Evolutionary conservation across 2,329 filamentous ascomycete genomes (phyloP).

Genomic region (Juglanconis oblonga): DNA sequence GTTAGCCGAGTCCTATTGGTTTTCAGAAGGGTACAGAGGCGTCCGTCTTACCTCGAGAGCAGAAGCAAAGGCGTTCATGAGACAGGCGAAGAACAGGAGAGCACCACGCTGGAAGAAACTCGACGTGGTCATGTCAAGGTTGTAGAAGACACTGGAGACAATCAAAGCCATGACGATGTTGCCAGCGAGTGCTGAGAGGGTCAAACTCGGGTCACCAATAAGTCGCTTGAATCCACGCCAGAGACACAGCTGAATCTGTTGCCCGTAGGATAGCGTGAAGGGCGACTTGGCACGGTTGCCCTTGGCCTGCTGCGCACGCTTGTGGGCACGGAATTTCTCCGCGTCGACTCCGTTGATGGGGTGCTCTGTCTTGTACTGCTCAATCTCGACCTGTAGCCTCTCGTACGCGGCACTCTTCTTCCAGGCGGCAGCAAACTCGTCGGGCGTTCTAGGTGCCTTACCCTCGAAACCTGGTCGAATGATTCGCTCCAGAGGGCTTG

Average conservation of each 20-base stretch:
- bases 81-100: constrained; percentile 81
- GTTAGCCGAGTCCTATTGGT: neutral
- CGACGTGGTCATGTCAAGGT: constrained; percentile 60
- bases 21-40: constrained; percentile 20
- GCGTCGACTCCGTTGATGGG: constrained; percentile 56
- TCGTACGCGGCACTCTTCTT: constrained; percentile 51
- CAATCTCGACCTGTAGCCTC: constrained; percentile 52
- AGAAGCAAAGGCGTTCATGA: constrained; percentile 81
- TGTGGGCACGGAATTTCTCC: constrained; percentile 53
- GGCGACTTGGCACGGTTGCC: constrained; percentile 67
- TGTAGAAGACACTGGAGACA: constrained; percentile 77
- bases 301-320: constrained; percentile 53
- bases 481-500: constrained; percentile 54
- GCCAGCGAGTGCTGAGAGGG: constrained; percentile 64
- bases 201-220: constrained; percentile 72
- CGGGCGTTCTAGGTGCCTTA: constrained; percentile 55
- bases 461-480: constrained; percentile 55
- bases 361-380: constrained; percentile 51
- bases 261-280: constrained; percentile 73
- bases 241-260: constrained; percentile 77
- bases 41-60: constrained; percentile 61
- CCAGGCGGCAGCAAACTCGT: constrained; percentile 60
- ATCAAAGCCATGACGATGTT: constrained; percentile 77
- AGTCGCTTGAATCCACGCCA: constrained; percentile 78
- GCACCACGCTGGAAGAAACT: constrained; percentile 80